Base-by-base conservation (phyloP, 768 basidiomycete species). In the Calocybe gangraenosa region DNA sequence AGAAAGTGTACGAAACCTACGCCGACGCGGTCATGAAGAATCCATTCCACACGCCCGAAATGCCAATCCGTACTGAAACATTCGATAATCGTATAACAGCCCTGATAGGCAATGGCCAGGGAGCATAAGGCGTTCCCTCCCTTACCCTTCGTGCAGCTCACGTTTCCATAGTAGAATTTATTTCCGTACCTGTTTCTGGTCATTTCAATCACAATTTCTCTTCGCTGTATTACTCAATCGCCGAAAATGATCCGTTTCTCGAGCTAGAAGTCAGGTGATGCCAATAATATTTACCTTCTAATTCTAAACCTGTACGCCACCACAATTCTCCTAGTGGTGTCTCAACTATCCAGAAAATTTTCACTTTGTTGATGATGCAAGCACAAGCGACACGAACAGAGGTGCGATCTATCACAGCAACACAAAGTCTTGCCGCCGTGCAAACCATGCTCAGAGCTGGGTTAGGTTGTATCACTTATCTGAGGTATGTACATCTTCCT, bases 31-130 rank as follows among this genome's bases (percentile, higher is more conserved):
- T 93, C 44, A 95, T 97, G 91, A 97, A 98, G 73, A 97, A 97
- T 59, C 96, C 96, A 0, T 99, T 99, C 66, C 92, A 98, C 64
- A 95, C 92, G 4, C 89, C 88, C n/a, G 96, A 98, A 63, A 99
- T 98, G 95, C 96, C 96, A 2, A 93, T 98, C 53, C 81, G 96
- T 37, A 92, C 75, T 35, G 90, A 92, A 55, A 81, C 79, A 14
- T 98, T 98, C 59, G 95, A 98, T 58, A 67, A 67, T 44, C 77
- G 82, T 36, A 80, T 90, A 41, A 67, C 74, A 8, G 60, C 77
- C 7, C 65, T 91, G 37, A 73, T 87, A 56, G 82, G 81, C 10
- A 67, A 61, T 32, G 68, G 68, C 20, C 65, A 68, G 48, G 55
- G 58, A 30, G 61, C 52, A 46, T 49, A 39, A 53, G 37, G 19